These are phyloP conservation scores for Sesbania bispinosa DNA, from an alignment of 306 rosid genomes.

Conservation along the genomic window DNA sequence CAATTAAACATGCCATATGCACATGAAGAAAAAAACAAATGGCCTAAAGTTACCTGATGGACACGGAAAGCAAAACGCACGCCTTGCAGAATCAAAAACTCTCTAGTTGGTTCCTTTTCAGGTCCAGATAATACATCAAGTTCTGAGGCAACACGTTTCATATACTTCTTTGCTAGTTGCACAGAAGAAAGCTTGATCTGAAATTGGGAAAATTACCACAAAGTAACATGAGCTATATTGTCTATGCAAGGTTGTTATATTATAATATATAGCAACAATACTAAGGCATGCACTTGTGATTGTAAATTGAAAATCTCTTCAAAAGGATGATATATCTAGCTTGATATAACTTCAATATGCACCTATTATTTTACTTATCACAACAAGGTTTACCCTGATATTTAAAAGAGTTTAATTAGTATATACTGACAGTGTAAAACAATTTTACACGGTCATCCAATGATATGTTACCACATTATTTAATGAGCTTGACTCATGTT, in stretches of 20 bases:
- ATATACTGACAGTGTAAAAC: too few species aligned
- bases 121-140: constrained; percentile 75
- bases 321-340: too few species aligned
- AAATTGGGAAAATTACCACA: constrained; percentile 1
- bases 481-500: too few species aligned
- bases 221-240: constrained; percentile 11
- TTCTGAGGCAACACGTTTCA: constrained; percentile 87
- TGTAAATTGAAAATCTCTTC: background rate
- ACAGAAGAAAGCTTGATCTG: constrained; percentile 96
- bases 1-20: background rate
- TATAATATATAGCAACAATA: background rate
- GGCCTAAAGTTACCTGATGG: constrained; percentile 65
- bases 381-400: too few species aligned
- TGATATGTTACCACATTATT: too few species aligned
- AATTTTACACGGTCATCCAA: too few species aligned
- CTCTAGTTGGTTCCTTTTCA: constrained; percentile 85
- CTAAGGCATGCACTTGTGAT: background rate
- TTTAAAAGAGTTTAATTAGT: too few species aligned
- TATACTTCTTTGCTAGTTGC: constrained; percentile 83
- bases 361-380: too few species aligned
- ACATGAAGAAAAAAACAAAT: background rate
- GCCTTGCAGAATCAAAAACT: constrained; percentile 79
- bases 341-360: too few species aligned
- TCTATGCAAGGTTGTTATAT: background rate
- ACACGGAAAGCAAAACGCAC: constrained; percentile 93